Evolutionary conservation across 225 moss, liverwort and hornwort genomes (phyloP).

Genomic region (Pleurozium schreberi): DNA sequence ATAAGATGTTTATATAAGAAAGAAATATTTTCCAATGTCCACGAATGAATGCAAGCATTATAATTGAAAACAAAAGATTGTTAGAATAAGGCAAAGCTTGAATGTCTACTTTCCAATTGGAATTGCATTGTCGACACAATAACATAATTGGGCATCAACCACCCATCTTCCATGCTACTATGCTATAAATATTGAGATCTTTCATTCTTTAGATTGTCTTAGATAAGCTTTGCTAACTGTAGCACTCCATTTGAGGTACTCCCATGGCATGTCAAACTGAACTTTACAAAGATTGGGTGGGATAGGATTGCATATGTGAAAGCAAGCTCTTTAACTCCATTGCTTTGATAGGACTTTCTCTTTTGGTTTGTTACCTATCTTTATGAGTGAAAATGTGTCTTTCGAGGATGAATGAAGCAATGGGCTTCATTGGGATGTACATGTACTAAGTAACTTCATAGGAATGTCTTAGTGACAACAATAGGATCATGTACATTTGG

Average conservation of each 20-base stretch:
- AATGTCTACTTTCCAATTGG: not conserved
- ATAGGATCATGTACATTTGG: not conserved
- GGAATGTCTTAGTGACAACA: not conserved
- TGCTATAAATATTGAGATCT: not conserved
- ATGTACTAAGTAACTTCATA: fast-evolving
- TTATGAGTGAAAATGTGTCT: not conserved
- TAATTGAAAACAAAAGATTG: fast-evolving
- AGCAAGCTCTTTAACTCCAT: not conserved
- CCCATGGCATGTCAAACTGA: not conserved
- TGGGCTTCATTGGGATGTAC: not conserved
- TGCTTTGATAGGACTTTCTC: not conserved
- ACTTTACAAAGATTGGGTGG: not conserved
- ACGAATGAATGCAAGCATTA: not conserved
- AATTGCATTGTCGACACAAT: not conserved
- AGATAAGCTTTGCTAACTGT: no score
- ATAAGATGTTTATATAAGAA: not conserved
- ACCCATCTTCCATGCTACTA: not conserved
- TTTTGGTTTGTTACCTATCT: not conserved
- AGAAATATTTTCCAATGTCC: not conserved
- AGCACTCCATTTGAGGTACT: no score
- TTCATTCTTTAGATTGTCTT: not conserved
- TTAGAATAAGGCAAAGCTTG: not conserved
- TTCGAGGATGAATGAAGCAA: not conserved
- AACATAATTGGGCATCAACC: not conserved
- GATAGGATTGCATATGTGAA: not conserved